phyloP scores from a whole-genome alignment of 2,329 filamentous ascomycete genomes.

The Karstenula rhodostoma region DNA sequence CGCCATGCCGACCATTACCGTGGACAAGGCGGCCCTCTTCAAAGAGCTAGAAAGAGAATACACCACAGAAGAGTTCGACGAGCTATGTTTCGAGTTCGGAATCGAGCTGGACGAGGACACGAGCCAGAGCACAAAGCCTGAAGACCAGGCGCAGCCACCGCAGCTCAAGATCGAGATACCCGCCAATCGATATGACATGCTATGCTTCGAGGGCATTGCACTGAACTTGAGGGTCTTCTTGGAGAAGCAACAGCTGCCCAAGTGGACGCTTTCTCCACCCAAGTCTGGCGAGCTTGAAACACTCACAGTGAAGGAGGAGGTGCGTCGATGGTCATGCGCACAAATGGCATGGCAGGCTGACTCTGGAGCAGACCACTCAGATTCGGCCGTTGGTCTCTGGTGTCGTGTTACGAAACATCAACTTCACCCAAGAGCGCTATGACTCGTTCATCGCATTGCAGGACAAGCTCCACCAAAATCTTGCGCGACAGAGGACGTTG shows the following conservation, averaged over 20 bases:
- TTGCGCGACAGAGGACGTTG: slow-evolving; percentile 89
- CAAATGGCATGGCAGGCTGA: slow-evolving; percentile 22
- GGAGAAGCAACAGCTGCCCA: slow-evolving; percentile 76
- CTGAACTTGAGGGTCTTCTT: slow-evolving; percentile 96
- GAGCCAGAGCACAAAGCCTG: slow-evolving; percentile 42
- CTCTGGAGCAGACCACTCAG: slow-evolving; percentile 66
- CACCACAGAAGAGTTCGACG: slow-evolving; percentile 94
- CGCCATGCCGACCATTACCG: slow-evolving; percentile 93
- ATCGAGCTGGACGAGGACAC: slow-evolving; percentile 95
- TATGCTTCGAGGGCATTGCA: slow-evolving; percentile 96
- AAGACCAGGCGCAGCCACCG: slow-evolving; percentile 74
- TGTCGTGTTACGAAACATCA: slow-evolving; percentile 87
- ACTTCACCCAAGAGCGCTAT: slow-evolving; percentile 89
- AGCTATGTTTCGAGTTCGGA: slow-evolving; percentile 97
- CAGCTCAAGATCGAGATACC: slow-evolving; percentile 98
- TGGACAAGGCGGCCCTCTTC: slow-evolving; percentile 96
- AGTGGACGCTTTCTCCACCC: slow-evolving; percentile 79
- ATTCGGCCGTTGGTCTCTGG: slow-evolving; percentile 89
- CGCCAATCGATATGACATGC: slow-evolving; percentile 92
- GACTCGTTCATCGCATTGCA: slow-evolving; percentile 97
- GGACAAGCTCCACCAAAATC: slow-evolving; percentile 97
- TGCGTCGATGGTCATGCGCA: slow-evolving; percentile 29
- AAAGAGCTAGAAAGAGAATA: slow-evolving; percentile 90
- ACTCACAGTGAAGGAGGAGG: slow-evolving; percentile 78
- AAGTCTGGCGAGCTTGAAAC: slow-evolving; percentile 77